Evolutionary conservation across 352 stramenopile genomes (phyloP).

Genomic region (Globisporangium takayamanum): DNA sequence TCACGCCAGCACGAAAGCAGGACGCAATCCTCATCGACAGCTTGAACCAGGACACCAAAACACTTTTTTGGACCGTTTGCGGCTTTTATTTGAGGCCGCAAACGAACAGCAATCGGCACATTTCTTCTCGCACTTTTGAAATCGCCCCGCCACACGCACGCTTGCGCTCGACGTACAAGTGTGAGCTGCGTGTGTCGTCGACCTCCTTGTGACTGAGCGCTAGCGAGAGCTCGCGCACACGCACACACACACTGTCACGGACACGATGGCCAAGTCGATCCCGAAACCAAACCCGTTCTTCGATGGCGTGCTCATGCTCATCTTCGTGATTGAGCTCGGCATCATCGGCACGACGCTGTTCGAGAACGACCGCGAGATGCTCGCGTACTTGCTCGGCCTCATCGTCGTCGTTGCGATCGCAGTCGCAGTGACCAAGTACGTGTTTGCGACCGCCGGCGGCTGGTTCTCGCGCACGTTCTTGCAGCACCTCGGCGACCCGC

Average conservation of each 20-base stretch:
- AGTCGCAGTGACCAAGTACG: conserved; percentile 60
- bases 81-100: not conserved
- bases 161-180: too few species aligned
- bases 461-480: conserved; percentile 78
- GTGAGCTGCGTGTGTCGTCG: not conserved
- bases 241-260: not conserved
- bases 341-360: conserved; percentile 58
- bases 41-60: not conserved
- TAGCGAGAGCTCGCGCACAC: not conserved
- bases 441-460: conserved; percentile 51
- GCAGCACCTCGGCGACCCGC: conserved; percentile 71
- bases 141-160: not conserved
- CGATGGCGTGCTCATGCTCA: conserved; percentile 52
- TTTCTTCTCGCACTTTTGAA: not conserved
- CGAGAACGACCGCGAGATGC: conserved; percentile 58
- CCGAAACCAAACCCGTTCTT: conserved; percentile 61
- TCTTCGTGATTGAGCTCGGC: conserved; percentile 56
- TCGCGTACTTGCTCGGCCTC: conserved; percentile 56
- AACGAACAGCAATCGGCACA: not conserved
- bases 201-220: not conserved
- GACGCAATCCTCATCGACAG: not conserved
- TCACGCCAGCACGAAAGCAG: not conserved
- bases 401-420: conserved; percentile 63
- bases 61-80: not conserved
- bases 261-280: conserved; percentile 50